These are phyloP conservation scores for Actinomucor elegans DNA, from an alignment of 371 early-diverging fungal genomes.

Conservation along the genomic window DNA sequence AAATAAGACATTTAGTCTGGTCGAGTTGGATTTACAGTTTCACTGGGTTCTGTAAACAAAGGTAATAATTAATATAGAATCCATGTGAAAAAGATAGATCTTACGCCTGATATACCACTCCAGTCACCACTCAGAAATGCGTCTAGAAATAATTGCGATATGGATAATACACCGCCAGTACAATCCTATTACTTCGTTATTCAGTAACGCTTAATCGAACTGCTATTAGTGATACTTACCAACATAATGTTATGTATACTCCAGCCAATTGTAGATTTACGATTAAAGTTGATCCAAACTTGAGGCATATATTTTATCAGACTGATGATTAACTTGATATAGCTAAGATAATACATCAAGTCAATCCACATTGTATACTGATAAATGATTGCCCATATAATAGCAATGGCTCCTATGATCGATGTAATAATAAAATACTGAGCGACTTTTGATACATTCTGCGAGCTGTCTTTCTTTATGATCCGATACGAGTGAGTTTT, in stretches of 20 bases:
- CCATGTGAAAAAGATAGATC: background rate
- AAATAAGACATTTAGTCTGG: too few relatives aligned
- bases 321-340: slow-evolving; percentile 75
- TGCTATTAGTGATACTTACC: slow-evolving; percentile 20
- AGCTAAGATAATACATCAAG: slow-evolving; percentile 74
- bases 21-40: slow-evolving; percentile 63
- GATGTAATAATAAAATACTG: slow-evolving; percentile 37
- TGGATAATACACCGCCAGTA: slow-evolving; percentile 83
- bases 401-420: slow-evolving; percentile 38
- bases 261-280: slow-evolving; percentile 92
- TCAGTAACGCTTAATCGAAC: background rate
- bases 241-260: slow-evolving; percentile 88
- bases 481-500: too few relatives aligned
- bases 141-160: slow-evolving; percentile 81
- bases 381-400: slow-evolving; percentile 21
- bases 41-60: slow-evolving; percentile 39
- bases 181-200: slow-evolving; percentile 58
- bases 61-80: background rate
- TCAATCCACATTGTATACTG: slow-evolving; percentile 57
- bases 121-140: slow-evolving; percentile 65
- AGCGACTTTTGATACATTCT: slow-evolving; percentile 41
- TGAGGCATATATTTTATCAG: slow-evolving; percentile 92
- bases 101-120: slow-evolving; percentile 69
- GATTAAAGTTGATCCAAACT: slow-evolving; percentile 72
- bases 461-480: slow-evolving; percentile 46